These are phyloP conservation scores for Kodamaea kakaduensis DNA, from an alignment of 805 yeast species.

Conservation along the genomic window DNA sequence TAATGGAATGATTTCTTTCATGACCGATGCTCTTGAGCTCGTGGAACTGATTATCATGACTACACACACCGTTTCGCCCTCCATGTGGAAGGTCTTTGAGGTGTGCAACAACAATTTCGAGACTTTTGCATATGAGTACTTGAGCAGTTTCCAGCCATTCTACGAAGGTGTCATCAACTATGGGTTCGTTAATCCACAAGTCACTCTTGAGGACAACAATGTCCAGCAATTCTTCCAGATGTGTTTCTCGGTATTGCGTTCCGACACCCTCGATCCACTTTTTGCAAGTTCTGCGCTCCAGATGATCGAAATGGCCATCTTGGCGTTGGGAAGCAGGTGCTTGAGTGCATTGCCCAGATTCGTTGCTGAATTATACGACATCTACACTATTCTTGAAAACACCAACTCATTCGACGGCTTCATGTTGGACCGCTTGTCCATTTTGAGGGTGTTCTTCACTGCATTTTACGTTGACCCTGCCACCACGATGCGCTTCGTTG, in stretches of 20 bases:
- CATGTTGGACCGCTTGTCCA: slow-evolving; percentile 40
- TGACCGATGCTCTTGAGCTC: slow-evolving; percentile 38
- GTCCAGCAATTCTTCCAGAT: slow-evolving; percentile 37
- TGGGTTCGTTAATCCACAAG: slow-evolving; percentile 41
- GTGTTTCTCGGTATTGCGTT: slow-evolving; percentile 32
- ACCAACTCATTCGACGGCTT: slow-evolving; percentile 41
- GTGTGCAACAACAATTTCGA: slow-evolving; percentile 51
- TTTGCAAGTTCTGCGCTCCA: slow-evolving; percentile 40
- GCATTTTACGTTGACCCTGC: slow-evolving; percentile 37
- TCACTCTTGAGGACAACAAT: slow-evolving; percentile 35
- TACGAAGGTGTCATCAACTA: slow-evolving; percentile 50
- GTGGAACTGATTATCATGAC: slow-evolving; percentile 55
- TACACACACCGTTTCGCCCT: slow-evolving; percentile 47
- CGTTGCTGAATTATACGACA: slow-evolving; percentile 32
- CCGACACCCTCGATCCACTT: slow-evolving; percentile 36
- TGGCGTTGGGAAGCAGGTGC: slow-evolving; percentile 22
- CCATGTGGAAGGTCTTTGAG: slow-evolving; percentile 50
- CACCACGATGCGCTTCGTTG: slow-evolving; percentile 32
- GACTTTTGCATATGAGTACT: slow-evolving; percentile 56
- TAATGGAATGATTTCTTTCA: slow-evolving; percentile 37
- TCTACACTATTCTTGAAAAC: slow-evolving; percentile 31
- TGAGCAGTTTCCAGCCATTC: slow-evolving; percentile 53
- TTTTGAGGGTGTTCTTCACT: slow-evolving; percentile 42
- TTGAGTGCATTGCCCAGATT: slow-evolving; percentile 25
- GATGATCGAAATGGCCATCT: slow-evolving; percentile 21